Percentiles rank a stretch among this genome's conserved stretches.
These are phyloP conservation scores for Talaromyces islandicus DNA, from an alignment of 2,329 filamentous ascomycete species.

Conservation along the genomic window DNA sequence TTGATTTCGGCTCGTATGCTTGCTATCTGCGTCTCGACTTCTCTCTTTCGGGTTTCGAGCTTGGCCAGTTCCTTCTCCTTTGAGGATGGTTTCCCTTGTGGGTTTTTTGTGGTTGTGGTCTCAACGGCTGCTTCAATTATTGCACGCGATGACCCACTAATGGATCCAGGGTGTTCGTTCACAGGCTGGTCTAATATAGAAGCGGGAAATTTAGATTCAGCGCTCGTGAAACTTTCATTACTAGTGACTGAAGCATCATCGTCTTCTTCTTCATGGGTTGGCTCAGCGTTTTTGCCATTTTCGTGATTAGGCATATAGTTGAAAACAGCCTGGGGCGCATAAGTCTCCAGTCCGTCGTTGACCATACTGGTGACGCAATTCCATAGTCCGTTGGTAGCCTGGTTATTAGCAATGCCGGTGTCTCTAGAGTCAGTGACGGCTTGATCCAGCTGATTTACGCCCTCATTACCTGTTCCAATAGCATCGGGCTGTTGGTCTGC, in stretches of 20 bases:
- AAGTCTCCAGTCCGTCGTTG: slow-evolving; percentile 40
- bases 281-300: background rate
- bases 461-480: background rate
- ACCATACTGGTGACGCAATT: slow-evolving; percentile 31
- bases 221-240: slow-evolving; percentile 21
- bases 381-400: slow-evolving; percentile 23
- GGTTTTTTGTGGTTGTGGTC: slow-evolving; percentile 2
- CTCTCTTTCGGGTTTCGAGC: slow-evolving; percentile 33
- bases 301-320: slow-evolving; percentile 39
- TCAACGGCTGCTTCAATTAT: background rate
- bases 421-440: background rate
- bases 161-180: background rate
- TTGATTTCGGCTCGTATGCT: slow-evolving; percentile 28
- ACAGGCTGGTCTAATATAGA: background rate
- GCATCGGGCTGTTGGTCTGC: slow-evolving; percentile 5
- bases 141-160: background rate
- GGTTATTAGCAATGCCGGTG: slow-evolving; percentile 12
- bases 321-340: slow-evolving; percentile 46
- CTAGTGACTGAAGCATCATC: slow-evolving; percentile 19
- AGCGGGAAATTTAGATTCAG: slow-evolving; percentile 18
- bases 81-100: slow-evolving; percentile 26
- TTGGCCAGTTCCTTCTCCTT: slow-evolving; percentile 41
- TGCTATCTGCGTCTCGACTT: slow-evolving; percentile 33
- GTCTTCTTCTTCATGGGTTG: slow-evolving; percentile 6
- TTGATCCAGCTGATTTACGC: slow-evolving; percentile 2